A percentile compares a stretch with the other conserved stretches of the same genome.
Conservation (phyloP, 2,329 filamentous ascomycete genomes). For the Colletotrichum paranaense region DNA sequence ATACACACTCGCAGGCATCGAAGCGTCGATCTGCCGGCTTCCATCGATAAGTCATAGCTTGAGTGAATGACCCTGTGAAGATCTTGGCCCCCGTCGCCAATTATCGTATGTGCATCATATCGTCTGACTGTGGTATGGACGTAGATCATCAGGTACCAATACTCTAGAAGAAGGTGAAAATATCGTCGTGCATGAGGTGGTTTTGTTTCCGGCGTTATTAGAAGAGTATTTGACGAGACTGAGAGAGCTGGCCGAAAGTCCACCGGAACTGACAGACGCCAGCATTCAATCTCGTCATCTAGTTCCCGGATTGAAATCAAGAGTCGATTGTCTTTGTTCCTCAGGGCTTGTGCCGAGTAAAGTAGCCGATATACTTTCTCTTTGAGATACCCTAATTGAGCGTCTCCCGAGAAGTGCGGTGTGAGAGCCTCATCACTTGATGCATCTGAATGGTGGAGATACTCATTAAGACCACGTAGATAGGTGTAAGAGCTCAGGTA, state of each 20-base stretch:
- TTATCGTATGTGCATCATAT: conserved; percentile 28
- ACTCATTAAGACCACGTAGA: background rate
- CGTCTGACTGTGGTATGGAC: conserved; percentile 38
- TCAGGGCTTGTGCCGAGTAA: background rate
- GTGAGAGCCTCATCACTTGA: no score
- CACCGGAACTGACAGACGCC: conserved; percentile 41
- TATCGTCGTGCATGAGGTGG: background rate
- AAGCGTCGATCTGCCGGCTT: conserved; percentile 39
- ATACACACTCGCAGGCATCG: conserved; percentile 16
- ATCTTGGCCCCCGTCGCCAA: conserved; percentile 29
- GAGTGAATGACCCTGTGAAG: conserved; percentile 40
- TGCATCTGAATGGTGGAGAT: accelerated
- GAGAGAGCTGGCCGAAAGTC: conserved; percentile 27
- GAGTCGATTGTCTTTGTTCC: conserved; percentile 12
- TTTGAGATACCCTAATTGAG: background rate
- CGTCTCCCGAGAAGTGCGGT: background rate
- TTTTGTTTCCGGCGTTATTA: background rate
- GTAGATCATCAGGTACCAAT: conserved; percentile 35
- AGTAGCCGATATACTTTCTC: conserved; percentile 16
- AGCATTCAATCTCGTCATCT: conserved; percentile 46
- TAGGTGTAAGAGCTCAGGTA: background rate
- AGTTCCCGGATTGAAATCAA: conserved; percentile 42
- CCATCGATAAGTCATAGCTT: conserved; percentile 38
- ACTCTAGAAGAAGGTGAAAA: conserved; percentile 37
- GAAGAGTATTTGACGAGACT: background rate